Base-by-base conservation (phyloP, 306 rosid genomes). In the Cicer cuneatum region DNA sequence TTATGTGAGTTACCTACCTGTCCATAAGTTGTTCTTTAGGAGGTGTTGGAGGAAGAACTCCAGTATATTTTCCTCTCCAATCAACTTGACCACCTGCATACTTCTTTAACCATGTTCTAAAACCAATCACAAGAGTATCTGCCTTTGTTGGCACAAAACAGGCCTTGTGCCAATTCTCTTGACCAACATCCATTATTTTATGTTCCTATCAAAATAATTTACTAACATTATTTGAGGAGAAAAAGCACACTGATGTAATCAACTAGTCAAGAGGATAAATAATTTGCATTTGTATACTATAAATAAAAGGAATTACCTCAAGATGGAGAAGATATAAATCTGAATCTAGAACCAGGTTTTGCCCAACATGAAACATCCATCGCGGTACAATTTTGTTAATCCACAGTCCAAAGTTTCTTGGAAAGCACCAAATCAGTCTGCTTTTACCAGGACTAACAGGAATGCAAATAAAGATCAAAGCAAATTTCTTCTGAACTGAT, bases 371-470 rank as follows among this genome's bases (percentile, higher is more conserved):
- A 81, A 88, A 90, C 2, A 94, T 80, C 99, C 99, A 94, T 69
- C 97, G 77, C 3, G 97, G 99, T 66, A 88, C 87, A 78, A 92
- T 52, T 83, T 84, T 89, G 77, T 90, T 89, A 9, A 90, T 79
- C 97, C 93, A 90, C 33, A 71, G 0, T 8, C 88, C 92, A 51
- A 89, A 91, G 79, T 94, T 94, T 78, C 99, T 86, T 15, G 96
- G 99, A 83, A 89, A 90, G 80, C 84, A 72, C 93, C 97, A 94
- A 86, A 92, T 87, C 74, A 91, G 57, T 84, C 99, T 90, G 90
- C 99, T 94, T 71, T 76, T 87, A 66, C 98, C 98, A 7, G 96
- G 98, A 85, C 98, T 90, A 53, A 94, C 95, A 1, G 97, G 97
- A 62, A 91, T 1, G 33, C 97, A 91, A 37, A 94, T 74, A 79